These are phyloP conservation scores for Aspergillus ellipticus DNA, from an alignment of 495 filamentous ascomycete species.

Conservation along the genomic window DNA sequence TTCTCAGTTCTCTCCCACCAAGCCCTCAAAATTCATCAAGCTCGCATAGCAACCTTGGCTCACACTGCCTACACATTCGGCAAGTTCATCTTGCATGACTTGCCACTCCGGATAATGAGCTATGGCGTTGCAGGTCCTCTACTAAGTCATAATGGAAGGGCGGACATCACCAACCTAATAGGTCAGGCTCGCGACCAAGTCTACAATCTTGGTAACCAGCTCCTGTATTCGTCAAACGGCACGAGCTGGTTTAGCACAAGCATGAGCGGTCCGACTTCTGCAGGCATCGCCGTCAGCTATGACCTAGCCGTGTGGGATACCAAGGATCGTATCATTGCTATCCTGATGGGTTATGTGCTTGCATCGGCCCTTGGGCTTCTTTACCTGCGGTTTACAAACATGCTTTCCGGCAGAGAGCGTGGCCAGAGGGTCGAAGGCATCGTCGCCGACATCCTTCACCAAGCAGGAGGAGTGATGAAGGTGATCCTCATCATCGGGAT, in stretches of 20 bases:
- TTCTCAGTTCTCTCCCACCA: conserved; percentile 62
- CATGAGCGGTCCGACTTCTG: conserved; percentile 17
- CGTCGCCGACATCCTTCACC: conserved; percentile 77
- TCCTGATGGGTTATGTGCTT: conserved; percentile 74
- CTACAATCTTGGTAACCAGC: conserved; percentile 15
- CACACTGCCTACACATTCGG: conserved; percentile 15
- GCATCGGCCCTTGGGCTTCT: conserved; percentile 68
- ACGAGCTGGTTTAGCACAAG: conserved; percentile 26
- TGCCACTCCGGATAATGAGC: conserved; percentile 34
- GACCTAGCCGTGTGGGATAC: conserved; percentile 72
- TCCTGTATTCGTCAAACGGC: conserved; percentile 21
- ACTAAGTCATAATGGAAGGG: conserved; percentile 15
- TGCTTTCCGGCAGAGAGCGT: conserved; percentile 60
- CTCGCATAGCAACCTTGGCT: conserved; percentile 28
- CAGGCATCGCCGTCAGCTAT: conserved; percentile 45
- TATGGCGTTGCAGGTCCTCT: conserved; percentile 22
- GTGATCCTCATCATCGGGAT: conserved; percentile 98
- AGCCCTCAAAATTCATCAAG: conserved; percentile 48
- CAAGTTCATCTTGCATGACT: conserved; percentile 37
- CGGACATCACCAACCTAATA: conserved; percentile 13
- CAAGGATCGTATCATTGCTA: conserved; percentile 73
- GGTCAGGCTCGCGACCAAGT: conserved; percentile 20
- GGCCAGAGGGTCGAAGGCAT: conserved; percentile 71
- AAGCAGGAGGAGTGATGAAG: conserved; percentile 96
- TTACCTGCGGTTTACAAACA: conserved; percentile 68